Evolutionary conservation across 768 basidiomycete species (phyloP), one percentile per base, ranked within the genome.

Genomic region (Lyophyllum semitale): DNA sequence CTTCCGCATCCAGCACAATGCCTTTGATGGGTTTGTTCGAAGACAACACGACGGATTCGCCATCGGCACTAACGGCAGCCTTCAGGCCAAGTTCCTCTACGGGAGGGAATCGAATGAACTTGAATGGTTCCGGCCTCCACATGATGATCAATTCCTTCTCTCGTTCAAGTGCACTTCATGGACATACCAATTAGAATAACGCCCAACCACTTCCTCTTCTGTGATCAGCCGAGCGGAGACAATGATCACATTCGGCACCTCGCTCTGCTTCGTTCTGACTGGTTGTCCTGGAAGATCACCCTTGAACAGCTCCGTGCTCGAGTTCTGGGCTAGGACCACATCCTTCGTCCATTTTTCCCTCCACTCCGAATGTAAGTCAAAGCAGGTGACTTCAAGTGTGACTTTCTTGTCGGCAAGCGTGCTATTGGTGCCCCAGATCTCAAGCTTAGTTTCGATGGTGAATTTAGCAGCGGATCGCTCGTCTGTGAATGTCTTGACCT

Each of bases 61-160:
- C 85, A 57, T 88, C 84, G 12, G 67, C 51, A 30, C 67, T 70
- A 7, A 82, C 74, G 9, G 64, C 70, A 58, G 86, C 78, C 51
- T 76, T 71, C 51, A 97, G 78, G 12, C 82, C 84, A 48, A 89
- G 68, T 49, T 83, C 80, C 51, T 77, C 70, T 27, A 78, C 68
- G 11, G 82, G 63, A 30, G 93, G 92, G 78, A 95, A 95, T 51
- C 81, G 73, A 69, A 97, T 85, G 72, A 84, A 95, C 71, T 97
- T 97, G 79, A 88, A 97, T 17, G 95, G 95, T 69, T 95, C 93
- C 12, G 94, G 94, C 95, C 95, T 95, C 48, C 55, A 51, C 46
- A 18, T 15, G 26, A 8, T 30, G 13, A 55, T 49, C 56, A 44
- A 44, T 40, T 40, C 37, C 33, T 33, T 50, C 25, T 30, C 17